Evolutionary conservation across 2,329 filamentous ascomycete genomes (phyloP), one percentile per base, ranked within the genome.

Genomic region (Coniochaeta pulveracea): DNA sequence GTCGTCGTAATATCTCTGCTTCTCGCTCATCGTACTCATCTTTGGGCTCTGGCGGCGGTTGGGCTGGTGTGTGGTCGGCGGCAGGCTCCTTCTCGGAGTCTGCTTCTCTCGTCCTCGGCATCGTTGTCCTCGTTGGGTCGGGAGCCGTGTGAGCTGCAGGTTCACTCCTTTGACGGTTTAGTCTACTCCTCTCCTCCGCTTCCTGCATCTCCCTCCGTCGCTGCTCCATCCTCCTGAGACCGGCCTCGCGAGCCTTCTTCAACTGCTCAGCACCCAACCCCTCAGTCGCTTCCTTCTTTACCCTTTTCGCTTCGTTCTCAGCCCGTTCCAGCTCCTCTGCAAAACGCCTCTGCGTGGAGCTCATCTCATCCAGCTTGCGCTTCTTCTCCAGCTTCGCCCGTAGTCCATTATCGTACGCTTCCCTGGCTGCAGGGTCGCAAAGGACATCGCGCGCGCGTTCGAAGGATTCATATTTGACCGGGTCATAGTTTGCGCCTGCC

Each of bases 401-500:
- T 27, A 84, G 73, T 40, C 79, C 76, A 51, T 74, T 71, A 50
- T 94, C 84, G 62, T 95, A 94, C 34, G 79, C 73, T 32, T 73
- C 69, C 38, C 85, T 82, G 23, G 85, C 71, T 10, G 69, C 70
- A 0, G 74, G 58, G 42, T 86, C 79, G 18, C 75, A 72, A 3
- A 96, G 72, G 2, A 95, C 73, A 56, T 93, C 85, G 51, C 85
- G 76, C n/a, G 85, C 88, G 40, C 82, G 81, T 49, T 86, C 82
- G 37, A 93, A 76, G 2, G 82, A 66, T 55, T 94, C 83, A 64
- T 93, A 96, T 48, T 82, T 83, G 36, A 79, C 77, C 28, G 84
- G 69, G 44, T 91, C 85, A 46, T 80, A 85, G 23, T 69, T 62
- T 34, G 72, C 75, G 41, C 78, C 73, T 35, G 88, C 78, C 60